Base-by-base conservation (phyloP, 106 monocot genomes). In the Chionographis japonica region DNA sequence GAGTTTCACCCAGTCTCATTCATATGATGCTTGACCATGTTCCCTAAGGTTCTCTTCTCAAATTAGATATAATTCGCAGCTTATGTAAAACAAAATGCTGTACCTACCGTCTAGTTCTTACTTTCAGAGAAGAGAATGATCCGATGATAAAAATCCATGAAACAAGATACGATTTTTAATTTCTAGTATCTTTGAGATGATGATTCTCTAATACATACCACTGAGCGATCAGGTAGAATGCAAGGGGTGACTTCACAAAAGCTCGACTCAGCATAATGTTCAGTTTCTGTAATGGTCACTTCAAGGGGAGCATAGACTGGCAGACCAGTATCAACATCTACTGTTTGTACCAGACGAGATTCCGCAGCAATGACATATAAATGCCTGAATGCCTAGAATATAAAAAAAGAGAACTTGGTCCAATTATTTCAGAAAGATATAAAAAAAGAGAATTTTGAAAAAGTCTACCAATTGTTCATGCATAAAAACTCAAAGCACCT, bases 321-420 rank as follows among this genome's bases (percentile, higher is more conserved):
- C 54, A 97, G 78, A 37, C 92, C 92, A 18, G 97, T 83, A 61
- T 97, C 97, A 66, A 97, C 97, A 85, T 97, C 97, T 60, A 91
- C 77, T 12, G 97, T 92, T 75, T 97, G 97, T 40, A 97, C 53
- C 82, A 84, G 84, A 54, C 97, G 92, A 65, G 92, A 83, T 74
- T 97, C 97, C 6, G 89, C 83, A 62, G 92, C 97, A 66, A 92
- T 82, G 50, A 90, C 92, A 77, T 89, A 97, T 3, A 97, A 68
- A 78, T 97, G 97, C 66, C 97, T 84, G 70, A 97, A 97, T 65
- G 89, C 97, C 97, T 97, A 56, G 10, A 66, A 73, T 58, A 76
- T 38, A 52, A 18, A 37, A 37, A 40, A 60, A 66, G 12, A 27
- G 27, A 27, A 27, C 1, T 27, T 27, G 27, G 27, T 27, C 27